These are phyloP conservation scores for Intubia oerlemansii DNA, from an alignment of 2,329 filamentous ascomycete species.

Conservation along the genomic window DNA sequence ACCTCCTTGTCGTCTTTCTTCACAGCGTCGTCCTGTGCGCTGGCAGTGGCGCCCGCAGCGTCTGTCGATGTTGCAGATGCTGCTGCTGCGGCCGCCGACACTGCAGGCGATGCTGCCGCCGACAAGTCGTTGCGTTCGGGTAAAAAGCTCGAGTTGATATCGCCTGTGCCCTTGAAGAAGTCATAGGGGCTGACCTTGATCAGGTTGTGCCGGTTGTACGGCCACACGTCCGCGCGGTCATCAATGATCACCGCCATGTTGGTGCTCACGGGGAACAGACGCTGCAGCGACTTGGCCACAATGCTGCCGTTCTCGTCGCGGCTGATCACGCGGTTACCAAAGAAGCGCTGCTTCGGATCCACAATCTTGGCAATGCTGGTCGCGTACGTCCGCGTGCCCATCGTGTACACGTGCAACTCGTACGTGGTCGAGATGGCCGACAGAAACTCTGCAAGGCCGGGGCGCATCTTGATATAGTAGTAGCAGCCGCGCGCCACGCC, in stretches of 20 bases:
- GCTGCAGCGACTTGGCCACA: slow-evolving; percentile 70
- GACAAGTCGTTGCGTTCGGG: slow-evolving; percentile 49
- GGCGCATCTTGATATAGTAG: slow-evolving; percentile 97
- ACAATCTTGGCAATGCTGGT: slow-evolving; percentile 81
- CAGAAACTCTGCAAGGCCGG: slow-evolving; percentile 65
- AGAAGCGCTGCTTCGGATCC: slow-evolving; percentile 72
- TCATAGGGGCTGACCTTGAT: slow-evolving; percentile 92
- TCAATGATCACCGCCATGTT: slow-evolving; percentile 99
- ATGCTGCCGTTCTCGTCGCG: slow-evolving; percentile 93
- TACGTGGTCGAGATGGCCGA: slow-evolving; percentile 59
- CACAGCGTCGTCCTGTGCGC: too few species aligned
- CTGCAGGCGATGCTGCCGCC: not conserved
- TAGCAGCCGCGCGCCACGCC: slow-evolving; percentile 51
- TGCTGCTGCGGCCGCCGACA: not conserved
- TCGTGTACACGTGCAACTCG: slow-evolving; percentile 96
- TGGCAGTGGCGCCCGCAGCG: not conserved
- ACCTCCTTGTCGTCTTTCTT: too few species aligned
- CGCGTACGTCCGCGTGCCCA: slow-evolving; percentile 95
- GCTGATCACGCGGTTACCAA: slow-evolving; percentile 87
- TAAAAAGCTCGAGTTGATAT: slow-evolving; percentile 95
- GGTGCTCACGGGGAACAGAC: slow-evolving; percentile 87
- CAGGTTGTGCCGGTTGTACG: slow-evolving; percentile 70
- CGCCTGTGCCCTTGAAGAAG: slow-evolving; percentile 93
- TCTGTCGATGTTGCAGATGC: not conserved
- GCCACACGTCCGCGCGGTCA: slow-evolving; percentile 90